Evolutionary conservation across 805 yeast genomes (phyloP), one percentile per base, ranked within the genome.

Genomic region (Zygosaccharomyces pseudorouxii): DNA sequence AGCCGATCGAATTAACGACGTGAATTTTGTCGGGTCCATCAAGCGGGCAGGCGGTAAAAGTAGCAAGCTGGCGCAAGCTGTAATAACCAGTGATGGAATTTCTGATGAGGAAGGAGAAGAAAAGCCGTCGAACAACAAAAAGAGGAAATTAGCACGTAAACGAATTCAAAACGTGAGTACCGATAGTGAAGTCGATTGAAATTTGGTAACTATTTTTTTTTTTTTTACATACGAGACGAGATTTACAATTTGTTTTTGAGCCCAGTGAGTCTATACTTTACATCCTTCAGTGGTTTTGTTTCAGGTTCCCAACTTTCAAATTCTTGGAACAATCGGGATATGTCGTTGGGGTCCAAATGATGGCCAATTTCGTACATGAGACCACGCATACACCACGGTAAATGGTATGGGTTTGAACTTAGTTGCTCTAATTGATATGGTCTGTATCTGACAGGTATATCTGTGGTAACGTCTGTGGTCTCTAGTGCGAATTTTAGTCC

Each of bases 381-480:
- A 0, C 97, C 96, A 38, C 96, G 71, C 70, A 89, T 78, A 58
- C 95, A 86, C 97, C 97, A 92, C 1, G 98, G 98, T 33, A 92
- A 69, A 50, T 85, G 81, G 60, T 78, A 92, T 0, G 97, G 97
- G 65, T 92, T 90, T 23, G 78, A 71, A 1, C 88, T 89, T 16
- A 84, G 67, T 52, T 78, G 78, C 6, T 86, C 81, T 35, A 86
- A 74, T 43, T 79, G 79, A 61, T 83, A 86, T 4, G 72, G 71
- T 46, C 57, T 63, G 52, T 60, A 67, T 16, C 56, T 64, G 4
- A 70, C 58, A 5, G 73, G 71, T 8, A 62, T 58, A 12, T 77
- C 71, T 36, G 70, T 65, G 10, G 74, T 68, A 16, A 82, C 63
- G 55, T 81, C 82, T 16, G 82, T 78, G 0, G 97, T 88, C 57